phyloP scores from a whole-genome alignment of 192 early-diverging fungal genomes.

The Pilaira anomala region DNA sequence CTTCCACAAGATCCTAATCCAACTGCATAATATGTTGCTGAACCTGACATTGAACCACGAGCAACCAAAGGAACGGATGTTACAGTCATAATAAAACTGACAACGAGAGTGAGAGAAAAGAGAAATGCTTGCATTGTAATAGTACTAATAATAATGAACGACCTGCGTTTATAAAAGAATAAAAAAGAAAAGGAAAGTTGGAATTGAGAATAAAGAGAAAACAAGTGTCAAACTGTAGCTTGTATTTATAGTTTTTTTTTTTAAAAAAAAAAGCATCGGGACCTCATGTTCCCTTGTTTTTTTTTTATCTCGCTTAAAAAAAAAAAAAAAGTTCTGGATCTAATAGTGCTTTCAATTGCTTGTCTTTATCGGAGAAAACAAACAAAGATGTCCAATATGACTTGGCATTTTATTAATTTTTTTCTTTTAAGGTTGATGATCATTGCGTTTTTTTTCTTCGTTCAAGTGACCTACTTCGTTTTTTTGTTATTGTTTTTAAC shows the following conservation, averaged over 20 bases:
- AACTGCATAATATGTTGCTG: slow-evolving; percentile 31
- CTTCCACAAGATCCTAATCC: slow-evolving; percentile 32
- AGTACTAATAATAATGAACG: background rate
- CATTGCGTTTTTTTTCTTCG: too few relatives aligned
- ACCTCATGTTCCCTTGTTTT: background rate
- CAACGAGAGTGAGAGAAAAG: slow-evolving; percentile 3
- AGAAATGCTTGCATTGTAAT: background rate
- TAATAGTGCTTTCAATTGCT: too few relatives aligned
- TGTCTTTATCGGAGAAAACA: too few relatives aligned
- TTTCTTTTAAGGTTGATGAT: too few relatives aligned
- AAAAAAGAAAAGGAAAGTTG: background rate
- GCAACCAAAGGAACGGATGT: background rate
- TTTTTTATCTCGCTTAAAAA: too few relatives aligned
- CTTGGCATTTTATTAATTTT: too few relatives aligned
- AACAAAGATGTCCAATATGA: too few relatives aligned
- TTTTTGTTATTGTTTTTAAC: too few relatives aligned
- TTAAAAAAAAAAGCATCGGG: too few relatives aligned
- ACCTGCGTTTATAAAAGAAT: slow-evolving; percentile 4
- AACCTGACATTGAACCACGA: slow-evolving; percentile 10
- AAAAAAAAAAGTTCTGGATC: too few relatives aligned
- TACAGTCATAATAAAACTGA: background rate
- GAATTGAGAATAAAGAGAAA: slow-evolving; percentile 3
- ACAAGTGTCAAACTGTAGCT: background rate
- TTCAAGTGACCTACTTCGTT: too few relatives aligned
- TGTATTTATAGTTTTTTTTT: slow-evolving; percentile 9